Evolutionary conservation across 1,284 basidiomycete genomes (phyloP), one percentile per base, ranked within the genome.

Genomic region (Flammula alnicola): DNA sequence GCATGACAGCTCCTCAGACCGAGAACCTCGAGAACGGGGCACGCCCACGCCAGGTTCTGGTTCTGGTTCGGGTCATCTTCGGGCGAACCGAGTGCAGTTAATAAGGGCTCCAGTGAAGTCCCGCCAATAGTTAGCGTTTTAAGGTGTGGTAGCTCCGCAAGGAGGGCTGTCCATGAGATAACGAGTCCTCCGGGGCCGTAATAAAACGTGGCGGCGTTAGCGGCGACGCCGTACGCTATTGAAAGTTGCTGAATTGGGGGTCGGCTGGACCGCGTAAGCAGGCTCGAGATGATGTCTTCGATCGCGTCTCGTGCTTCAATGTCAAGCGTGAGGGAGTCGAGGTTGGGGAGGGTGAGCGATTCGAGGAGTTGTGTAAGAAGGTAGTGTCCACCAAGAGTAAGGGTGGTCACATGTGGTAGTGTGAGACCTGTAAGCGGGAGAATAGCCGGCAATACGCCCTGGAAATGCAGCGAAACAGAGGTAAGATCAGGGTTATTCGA

Each of bases 261-360:
- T 37, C 74, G 69, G 25, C 74, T 72, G 1, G 83, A 85, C 27
- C 87, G 79, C 11, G 73, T 62, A 27, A 86, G 70, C 20, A 90
- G 75, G 39, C 73, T 72, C 8, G 76, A 71, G 47, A 89, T 80
- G 12, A 75, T 75, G 35, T 88, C 85, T 59, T 88, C 87, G 49
- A 87, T 75, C 0, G 84, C 78, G 52, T 87, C 84, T 27, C 85
- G 77, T 0, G 79, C 74, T 63, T 87, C 86, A 52, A 88, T 78
- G 62, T 88, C 84, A 44, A 88, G 68, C 4, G 74, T 78, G 9
- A 90, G 75, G 12, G 72, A 64, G 17, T 76, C 75, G 29, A 90
- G 69, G 2, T 66, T 59, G 0, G 87, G 87, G 7, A 83, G 68
- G 10, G 75, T 66, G 25, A 90, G 74, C 1, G 74, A 75, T 39